Evolutionary conservation across 176 grass and related monocot genomes (phyloP), one percentile per base, ranked within the genome.

Genomic region (Saccharum officinarum): DNA sequence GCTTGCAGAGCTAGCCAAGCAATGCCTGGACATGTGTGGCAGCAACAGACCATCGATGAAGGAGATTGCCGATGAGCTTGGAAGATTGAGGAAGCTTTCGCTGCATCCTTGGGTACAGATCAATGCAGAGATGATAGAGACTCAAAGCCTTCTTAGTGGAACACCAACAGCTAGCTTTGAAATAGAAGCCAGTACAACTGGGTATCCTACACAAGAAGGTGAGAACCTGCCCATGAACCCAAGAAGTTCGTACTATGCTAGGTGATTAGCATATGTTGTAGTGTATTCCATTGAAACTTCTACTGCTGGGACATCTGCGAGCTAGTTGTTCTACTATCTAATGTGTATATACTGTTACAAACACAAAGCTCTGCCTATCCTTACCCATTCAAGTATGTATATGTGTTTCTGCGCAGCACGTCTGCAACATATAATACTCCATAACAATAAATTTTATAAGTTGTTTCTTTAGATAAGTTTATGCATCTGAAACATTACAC

Each of bases 11-110:
- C 75, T 88, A 12, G 81, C 81, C 45, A 84, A 67, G 45, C 76
- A 36, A 25, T 88, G 86, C 34, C 33, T 88, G 6, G 81, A 84
- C 22, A 88, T 88, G 81, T 84, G 75, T n/a, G 86, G 86, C 15
- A 10, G 2, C 23, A 84, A 88, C 1, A 79, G 81, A 20, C 86
- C 86, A 1, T 70, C 67, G 0, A 88, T 84, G 86, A 84, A 83
- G 62, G 86, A 88, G 23, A 62, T 88, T 8, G 41, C 41, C 0
- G 86, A 79, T 1, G 86, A 84, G 75, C 80, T 88, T 0, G 36
- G 28, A 0, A 72, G 86, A 8, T 6, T 83, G 28, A 28, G 28
- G 28, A 28, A 28, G 28, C 28, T 28, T 28, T 28, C 28, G 28
- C 28, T 28, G 28, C 80, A 88, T 88, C 80, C 86, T 23, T 88